Conservation (phyloP, 805 yeast species). For the Saturnispora saitoi region DNA sequence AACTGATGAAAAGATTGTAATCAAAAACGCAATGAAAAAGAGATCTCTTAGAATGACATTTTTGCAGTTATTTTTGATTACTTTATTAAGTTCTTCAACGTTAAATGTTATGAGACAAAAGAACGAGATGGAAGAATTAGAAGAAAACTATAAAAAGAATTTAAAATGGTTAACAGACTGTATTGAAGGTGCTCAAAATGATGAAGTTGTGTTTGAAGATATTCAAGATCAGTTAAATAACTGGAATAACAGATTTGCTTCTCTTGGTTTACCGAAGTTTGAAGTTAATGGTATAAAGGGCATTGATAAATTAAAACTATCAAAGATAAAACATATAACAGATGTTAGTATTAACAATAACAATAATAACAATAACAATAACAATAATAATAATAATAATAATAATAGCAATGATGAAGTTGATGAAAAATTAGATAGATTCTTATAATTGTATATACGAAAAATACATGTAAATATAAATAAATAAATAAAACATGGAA, state of each 20-base stretch:
- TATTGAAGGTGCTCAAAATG: constrained; percentile 16
- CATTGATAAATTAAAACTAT: constrained; percentile 11
- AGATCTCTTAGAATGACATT: constrained; percentile 27
- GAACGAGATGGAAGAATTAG: constrained; percentile 35
- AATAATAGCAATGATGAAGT: too few relatives aligned
- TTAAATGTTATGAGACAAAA: constrained; percentile 40
- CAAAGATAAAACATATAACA: background rate
- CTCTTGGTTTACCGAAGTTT: constrained; percentile 21
- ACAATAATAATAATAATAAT: constrained; percentile 1
- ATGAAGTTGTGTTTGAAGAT: constrained; percentile 27
- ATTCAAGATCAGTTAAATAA: constrained; percentile 33
- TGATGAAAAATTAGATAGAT: constrained; percentile 13
- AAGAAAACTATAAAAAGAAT: constrained; percentile 32
- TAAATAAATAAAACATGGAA: background rate
- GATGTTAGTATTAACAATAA: background rate
- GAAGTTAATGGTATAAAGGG: constrained; percentile 16
- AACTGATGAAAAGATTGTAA: constrained; percentile 16
- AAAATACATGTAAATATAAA: constrained; percentile 2
- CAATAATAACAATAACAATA: background rate
- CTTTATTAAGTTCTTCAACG: constrained; percentile 32
- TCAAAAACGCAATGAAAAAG: constrained; percentile 19
- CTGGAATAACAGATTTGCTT: constrained; percentile 34
- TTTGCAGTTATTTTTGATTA: constrained; percentile 26
- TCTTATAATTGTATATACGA: constrained; percentile 8
- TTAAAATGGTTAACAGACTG: constrained; percentile 28